These are phyloP conservation scores for Citrus unshiu DNA, from an alignment of 345 rosid species.

Conservation along the genomic window DNA sequence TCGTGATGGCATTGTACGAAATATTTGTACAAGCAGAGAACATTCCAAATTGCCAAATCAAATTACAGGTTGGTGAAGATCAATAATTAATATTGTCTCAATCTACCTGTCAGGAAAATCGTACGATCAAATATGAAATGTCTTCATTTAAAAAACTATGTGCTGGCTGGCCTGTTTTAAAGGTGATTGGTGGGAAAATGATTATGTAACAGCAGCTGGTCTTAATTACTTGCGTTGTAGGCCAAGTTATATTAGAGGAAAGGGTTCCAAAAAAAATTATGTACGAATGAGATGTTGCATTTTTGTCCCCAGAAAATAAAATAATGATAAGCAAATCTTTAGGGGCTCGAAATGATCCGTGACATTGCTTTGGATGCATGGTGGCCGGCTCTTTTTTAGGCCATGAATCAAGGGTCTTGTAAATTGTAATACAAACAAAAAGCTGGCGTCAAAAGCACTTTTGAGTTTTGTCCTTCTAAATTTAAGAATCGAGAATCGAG, in stretches of 20 bases:
- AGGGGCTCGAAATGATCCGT: constrained; percentile 12
- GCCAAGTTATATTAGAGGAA: no score
- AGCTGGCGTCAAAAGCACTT: constrained; percentile 12
- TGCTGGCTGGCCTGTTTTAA: background rate
- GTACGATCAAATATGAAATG: background rate
- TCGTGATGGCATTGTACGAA: no score
- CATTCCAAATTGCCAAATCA: constrained; percentile 7
- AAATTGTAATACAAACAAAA: constrained; percentile 10
- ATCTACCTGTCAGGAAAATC: background rate
- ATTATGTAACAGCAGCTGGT: no score
- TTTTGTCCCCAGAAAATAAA: background rate
- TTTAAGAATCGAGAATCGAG: background rate
- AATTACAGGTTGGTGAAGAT: background rate
- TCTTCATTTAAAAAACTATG: background rate
- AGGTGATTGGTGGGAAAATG: no score
- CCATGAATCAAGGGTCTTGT: constrained; percentile 13
- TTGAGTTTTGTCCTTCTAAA: constrained; percentile 1
- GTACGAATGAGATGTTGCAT: background rate
- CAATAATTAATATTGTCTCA: no score
- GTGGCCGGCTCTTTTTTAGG: background rate
- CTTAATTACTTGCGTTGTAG: no score
- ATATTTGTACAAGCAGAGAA: background rate
- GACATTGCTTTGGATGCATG: background rate
- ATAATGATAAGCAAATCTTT: background rate
- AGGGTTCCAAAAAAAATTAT: no score